phyloP scores from a whole-genome alignment of 1,284 basidiomycete genomes.

The Trichosporon sp. region DNA sequence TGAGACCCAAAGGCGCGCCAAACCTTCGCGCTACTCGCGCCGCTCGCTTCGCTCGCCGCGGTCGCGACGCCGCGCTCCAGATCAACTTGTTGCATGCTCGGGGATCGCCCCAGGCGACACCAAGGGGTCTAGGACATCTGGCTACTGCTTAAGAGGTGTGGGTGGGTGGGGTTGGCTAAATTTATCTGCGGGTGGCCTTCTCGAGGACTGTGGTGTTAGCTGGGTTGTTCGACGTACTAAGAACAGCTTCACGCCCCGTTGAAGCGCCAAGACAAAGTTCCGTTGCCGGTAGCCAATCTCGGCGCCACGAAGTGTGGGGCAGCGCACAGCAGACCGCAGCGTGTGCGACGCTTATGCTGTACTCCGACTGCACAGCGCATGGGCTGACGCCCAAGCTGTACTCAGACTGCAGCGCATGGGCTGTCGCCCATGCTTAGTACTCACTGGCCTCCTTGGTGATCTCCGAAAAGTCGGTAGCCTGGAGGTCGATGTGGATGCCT shows the following conservation, averaged over 20 bases:
- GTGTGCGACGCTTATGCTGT: no score
- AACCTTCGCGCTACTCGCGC: not conserved
- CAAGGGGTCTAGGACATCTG: not conserved
- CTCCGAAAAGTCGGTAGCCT: constrained; percentile 78
- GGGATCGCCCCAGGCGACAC: not conserved
- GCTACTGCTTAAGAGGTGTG: not conserved
- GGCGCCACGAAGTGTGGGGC: no score
- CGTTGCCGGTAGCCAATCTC: no score
- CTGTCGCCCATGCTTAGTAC: no score
- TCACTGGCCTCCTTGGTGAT: constrained; percentile 68
- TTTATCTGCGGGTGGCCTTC: constrained; percentile 38
- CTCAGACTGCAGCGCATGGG: no score
- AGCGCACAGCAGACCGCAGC: no score
- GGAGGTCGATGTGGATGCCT: constrained; percentile 59
- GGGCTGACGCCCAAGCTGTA: no score
- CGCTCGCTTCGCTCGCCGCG: not conserved
- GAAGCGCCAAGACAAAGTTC: no score
- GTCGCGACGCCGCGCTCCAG: not conserved
- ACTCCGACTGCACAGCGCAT: no score
- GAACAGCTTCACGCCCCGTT: no score
- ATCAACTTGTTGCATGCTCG: constrained; percentile 3
- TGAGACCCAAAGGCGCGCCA: no score
- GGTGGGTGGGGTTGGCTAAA: not conserved
- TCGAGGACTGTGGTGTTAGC: constrained; percentile 29
- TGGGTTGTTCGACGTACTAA: not conserved